phyloP scores from a whole-genome alignment of 805 yeast species.

The Yarrowia sp. region DNA sequence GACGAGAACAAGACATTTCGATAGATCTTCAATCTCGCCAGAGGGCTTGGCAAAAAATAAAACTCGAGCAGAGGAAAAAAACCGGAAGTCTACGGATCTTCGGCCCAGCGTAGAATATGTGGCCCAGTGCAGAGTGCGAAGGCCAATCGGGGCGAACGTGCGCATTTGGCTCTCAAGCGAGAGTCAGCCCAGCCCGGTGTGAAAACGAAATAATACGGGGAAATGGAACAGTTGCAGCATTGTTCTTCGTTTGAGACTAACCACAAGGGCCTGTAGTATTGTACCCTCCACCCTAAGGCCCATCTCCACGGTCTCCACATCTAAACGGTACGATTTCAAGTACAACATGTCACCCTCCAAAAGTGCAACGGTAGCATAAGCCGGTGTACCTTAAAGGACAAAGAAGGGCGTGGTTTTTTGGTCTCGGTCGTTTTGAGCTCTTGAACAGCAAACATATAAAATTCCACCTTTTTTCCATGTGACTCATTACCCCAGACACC shows the following conservation, averaged over 20 bases:
- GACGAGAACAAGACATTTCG: neutral
- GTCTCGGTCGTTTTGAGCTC: no score
- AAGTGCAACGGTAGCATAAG: neutral
- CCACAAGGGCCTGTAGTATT: no score
- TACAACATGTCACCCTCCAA: conserved; percentile 1
- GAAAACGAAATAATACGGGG: no score
- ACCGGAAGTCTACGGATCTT: conserved; percentile 8
- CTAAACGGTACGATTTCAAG: neutral
- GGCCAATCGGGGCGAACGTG: neutral
- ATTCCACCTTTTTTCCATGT: no score
- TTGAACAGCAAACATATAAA: no score
- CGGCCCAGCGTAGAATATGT: conserved; percentile 5
- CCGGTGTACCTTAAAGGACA: no score
- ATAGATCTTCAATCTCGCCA: conserved; percentile 8
- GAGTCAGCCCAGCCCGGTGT: neutral
- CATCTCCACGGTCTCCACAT: neutral
- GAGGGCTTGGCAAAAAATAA: neutral
- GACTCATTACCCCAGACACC: no score
- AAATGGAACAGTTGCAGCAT: no score
- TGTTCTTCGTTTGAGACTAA: neutral
- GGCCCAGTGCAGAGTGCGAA: neutral
- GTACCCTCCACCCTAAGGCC: neutral
- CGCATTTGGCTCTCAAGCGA: neutral
- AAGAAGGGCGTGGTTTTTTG: no score
- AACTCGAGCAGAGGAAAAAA: neutral